Evolutionary conservation across 2,329 filamentous ascomycete species (phyloP).

Genomic region (Alternaria burnsii): DNA sequence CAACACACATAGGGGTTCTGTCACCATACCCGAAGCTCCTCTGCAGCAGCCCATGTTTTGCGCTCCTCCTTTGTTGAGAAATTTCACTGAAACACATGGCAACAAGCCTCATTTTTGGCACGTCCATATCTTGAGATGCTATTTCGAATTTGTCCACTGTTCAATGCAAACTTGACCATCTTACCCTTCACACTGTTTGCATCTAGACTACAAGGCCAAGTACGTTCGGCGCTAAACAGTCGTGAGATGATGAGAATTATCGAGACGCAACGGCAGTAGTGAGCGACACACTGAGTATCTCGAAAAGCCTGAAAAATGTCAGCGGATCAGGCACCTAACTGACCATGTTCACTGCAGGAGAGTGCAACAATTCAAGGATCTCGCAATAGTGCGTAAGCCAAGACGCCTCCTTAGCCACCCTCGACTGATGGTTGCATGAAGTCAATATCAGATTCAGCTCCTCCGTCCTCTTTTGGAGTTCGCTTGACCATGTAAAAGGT

Average conservation of each 20-base stretch:
- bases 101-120: neutral
- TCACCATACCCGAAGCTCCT: neutral
- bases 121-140: neutral
- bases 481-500: slow-evolving; percentile 36
- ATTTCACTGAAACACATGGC: neutral
- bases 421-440: slow-evolving; percentile 40
- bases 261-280: slow-evolving; percentile 7
- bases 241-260: neutral
- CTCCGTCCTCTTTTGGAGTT: slow-evolving; percentile 18
- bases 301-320: slow-evolving; percentile 31
- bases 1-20: neutral
- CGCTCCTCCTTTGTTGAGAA: neutral
- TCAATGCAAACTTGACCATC: neutral
- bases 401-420: neutral
- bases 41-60: neutral
- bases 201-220: neutral
- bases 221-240: neutral
- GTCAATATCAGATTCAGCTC: slow-evolving; percentile 21
- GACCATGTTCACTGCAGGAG: slow-evolving; percentile 25
- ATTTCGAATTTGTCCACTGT: neutral
- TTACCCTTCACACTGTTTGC: neutral
- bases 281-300: slow-evolving; percentile 31
- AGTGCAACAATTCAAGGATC: slow-evolving; percentile 42
- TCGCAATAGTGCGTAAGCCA: slow-evolving; percentile 18
- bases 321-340: slow-evolving; percentile 32